Evolutionary conservation across 108 stramenopile species (phyloP), one percentile per base, ranked within the genome.

Genomic region (Pelagomonas calceolata): DNA sequence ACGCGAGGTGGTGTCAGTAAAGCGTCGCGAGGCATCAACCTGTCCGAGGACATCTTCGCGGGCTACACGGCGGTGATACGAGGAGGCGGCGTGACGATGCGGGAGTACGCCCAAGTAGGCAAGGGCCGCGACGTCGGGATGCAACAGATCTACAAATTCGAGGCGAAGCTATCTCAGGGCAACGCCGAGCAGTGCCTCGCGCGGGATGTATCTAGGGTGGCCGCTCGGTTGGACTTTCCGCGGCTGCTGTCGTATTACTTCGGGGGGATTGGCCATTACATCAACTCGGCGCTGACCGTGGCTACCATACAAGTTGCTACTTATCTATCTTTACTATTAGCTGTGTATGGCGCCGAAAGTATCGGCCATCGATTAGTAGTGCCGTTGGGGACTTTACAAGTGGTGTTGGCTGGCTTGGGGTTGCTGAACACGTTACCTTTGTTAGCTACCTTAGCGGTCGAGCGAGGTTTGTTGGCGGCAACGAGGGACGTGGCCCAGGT

Each of bases 111-210:
- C 33, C 94, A 95, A 76, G 92, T 95, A 37, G 97, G 97, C 67
- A 98, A 98, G 78, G 97, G 97, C 32, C 90, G 97, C 32, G 97
- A 98, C 82, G 97, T 98, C 30, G 97, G 97, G 64, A 92, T 95
- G 93, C 94, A 92, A 71, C 97, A 98, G 78, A 98, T 95, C 68
- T 98, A 98, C 87, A 95, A 98, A 76, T 98, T 98, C 82, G 97
- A 98, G 80, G 95, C 97, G 30, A 98, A 98, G 75, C 87, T 98
- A 1, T 92, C 94, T 73, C 97, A 98, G 84, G 97, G 97, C 60
- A 94, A 94, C 31, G 97, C 90, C 32, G 97, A 98, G 73, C 97
- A 98, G 82, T 95, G 95, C 78, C 78, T 98, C 18, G 94, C 94
- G 14, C 86, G 97, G 63, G 97, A 98, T 80, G 93, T 95, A 0